phyloP scores from a whole-genome alignment of 2,329 filamentous ascomycete genomes.

The Curvularia sp. region DNA sequence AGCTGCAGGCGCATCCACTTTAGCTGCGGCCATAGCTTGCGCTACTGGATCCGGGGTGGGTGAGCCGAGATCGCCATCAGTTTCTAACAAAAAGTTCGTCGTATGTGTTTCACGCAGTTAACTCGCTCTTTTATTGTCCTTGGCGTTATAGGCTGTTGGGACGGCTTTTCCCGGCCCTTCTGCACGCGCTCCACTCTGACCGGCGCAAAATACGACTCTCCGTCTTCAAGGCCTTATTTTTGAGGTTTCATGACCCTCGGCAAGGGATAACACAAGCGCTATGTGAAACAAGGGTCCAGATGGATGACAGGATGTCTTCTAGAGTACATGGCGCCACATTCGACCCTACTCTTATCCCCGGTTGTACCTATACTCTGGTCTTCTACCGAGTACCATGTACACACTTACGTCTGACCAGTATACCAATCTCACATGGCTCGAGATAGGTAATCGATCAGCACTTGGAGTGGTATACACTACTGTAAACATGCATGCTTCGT shows the following conservation, averaged over 20 bases:
- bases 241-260: not conserved
- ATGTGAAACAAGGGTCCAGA: not conserved
- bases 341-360: not conserved
- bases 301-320: not conserved
- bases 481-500: not conserved
- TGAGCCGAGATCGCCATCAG: constrained; percentile 13
- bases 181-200: constrained; percentile 12
- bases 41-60: constrained; percentile 20
- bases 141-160: not conserved
- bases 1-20: constrained; percentile 16
- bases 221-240: not conserved
- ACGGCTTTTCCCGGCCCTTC: constrained; percentile 1
- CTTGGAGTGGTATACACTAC: no score
- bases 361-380: not conserved
- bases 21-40: constrained; percentile 24
- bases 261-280: not conserved
- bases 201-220: constrained; percentile 8
- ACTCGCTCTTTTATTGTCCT: not conserved
- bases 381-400: no score
- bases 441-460: not conserved
- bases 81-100: constrained; percentile 12
- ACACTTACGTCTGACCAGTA: not conserved
- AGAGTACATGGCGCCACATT: not conserved
- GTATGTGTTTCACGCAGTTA: constrained; percentile 13
- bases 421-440: not conserved